Conservation (phyloP, 148 eudicot genomes). For the Chenopodium quinoa region DNA sequence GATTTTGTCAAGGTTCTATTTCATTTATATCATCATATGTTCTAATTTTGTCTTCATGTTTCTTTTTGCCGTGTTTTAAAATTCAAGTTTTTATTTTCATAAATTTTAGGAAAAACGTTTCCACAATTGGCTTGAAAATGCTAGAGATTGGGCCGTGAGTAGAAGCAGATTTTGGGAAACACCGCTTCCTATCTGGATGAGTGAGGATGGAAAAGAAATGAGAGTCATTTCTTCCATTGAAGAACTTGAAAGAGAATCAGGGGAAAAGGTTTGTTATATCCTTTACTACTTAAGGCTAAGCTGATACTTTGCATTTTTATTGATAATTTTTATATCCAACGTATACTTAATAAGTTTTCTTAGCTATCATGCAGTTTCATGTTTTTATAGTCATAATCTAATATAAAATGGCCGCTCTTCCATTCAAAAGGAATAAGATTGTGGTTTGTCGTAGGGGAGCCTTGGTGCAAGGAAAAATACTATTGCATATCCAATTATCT, state of each 20-base stretch:
- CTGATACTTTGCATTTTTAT: neutral
- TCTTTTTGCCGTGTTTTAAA: neutral
- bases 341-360: neutral
- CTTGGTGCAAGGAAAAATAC: too few species aligned
- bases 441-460: too few species aligned
- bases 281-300: neutral
- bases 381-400: neutral
- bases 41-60: neutral
- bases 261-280: slow-evolving; percentile 54
- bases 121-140: slow-evolving; percentile 99
- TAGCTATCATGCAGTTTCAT: neutral
- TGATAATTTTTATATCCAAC: neutral
- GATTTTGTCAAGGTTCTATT: slow-evolving; percentile 80
- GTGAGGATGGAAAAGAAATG: slow-evolving; percentile 78
- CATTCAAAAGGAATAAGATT: too few species aligned
- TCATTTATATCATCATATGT: neutral
- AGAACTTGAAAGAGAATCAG: slow-evolving; percentile 77
- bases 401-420: neutral
- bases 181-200: slow-evolving; percentile 92
- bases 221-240: slow-evolving; percentile 71
- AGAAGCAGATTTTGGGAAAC: slow-evolving; percentile 99
- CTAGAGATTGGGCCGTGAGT: slow-evolving; percentile 98
- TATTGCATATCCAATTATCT: too few species aligned
- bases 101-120: slow-evolving; percentile 77
- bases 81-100: neutral